Evolutionary conservation across 2,329 filamentous ascomycete genomes (phyloP).

Genomic region (Botrytis galanthina): DNA sequence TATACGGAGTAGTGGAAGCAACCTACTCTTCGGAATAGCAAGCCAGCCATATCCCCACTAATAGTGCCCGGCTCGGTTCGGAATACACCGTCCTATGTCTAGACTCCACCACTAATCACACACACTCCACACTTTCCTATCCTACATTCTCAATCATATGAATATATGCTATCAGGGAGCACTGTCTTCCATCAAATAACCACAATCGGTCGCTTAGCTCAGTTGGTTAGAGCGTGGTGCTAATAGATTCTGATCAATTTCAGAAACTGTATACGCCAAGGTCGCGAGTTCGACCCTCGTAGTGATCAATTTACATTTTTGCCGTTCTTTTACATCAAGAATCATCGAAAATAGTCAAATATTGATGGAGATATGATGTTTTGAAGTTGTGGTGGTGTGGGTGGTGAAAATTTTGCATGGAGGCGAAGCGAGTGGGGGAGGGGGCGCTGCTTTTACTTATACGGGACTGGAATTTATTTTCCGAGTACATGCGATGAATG

Average conservation of each 20-base stretch:
- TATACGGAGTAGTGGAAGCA: not conserved
- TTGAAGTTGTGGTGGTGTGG: not conserved
- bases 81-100: not conserved
- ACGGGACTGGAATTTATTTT: too few species aligned
- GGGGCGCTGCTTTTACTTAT: not conserved
- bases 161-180: fast-evolving
- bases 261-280: not conserved
- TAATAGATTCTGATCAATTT: not conserved
- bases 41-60: not conserved
- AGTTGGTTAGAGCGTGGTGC: slow-evolving; percentile 18
- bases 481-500: too few species aligned
- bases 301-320: not conserved
- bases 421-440: not conserved
- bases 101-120: not conserved
- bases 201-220: slow-evolving; percentile 8
- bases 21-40: not conserved
- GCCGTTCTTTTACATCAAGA: too few species aligned
- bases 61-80: not conserved
- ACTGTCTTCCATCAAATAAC: fast-evolving
- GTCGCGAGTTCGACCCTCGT: slow-evolving; percentile 4
- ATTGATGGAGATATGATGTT: not conserved
- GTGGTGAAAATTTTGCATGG: not conserved
- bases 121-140: not conserved
- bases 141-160: fast-evolving
- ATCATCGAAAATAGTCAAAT: not conserved